These are phyloP conservation scores for Friedmanniomyces simplex DNA, from an alignment of 495 filamentous ascomycete genomes.

Conservation along the genomic window DNA sequence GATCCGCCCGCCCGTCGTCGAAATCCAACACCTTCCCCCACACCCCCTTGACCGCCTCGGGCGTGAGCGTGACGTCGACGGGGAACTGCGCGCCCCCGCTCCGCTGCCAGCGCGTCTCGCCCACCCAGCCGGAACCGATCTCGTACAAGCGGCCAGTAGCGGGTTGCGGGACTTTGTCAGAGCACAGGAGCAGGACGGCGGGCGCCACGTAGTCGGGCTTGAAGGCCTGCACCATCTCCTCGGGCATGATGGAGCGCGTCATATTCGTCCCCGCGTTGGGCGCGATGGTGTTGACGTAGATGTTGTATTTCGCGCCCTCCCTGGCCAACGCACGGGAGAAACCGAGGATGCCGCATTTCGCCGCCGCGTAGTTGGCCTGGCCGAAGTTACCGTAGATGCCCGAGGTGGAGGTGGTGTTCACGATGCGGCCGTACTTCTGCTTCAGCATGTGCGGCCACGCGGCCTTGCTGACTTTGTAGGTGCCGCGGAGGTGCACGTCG, in stretches of 20 bases:
- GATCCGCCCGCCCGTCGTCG: constrained; percentile 79
- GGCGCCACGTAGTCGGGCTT: constrained; percentile 99
- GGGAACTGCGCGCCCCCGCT: constrained; percentile 87
- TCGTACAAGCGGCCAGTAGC: constrained; percentile 89
- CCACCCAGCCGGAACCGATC: constrained; percentile 91
- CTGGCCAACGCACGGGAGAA: constrained; percentile 87
- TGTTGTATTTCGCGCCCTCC: constrained; percentile 96
- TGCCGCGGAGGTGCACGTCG: constrained; percentile 86
- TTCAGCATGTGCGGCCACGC: constrained; percentile 97
- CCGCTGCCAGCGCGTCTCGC: constrained; percentile 89
- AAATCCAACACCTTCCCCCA: constrained; percentile 80
- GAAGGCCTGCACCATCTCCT: constrained; percentile 97
- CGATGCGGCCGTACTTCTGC: constrained; percentile 94
- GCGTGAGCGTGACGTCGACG: constrained; percentile 72
- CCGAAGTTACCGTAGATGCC: constrained; percentile 99
- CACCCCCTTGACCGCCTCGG: constrained; percentile 68
- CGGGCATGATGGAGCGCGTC: constrained; percentile 89
- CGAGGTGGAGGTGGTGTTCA: constrained; percentile 93
- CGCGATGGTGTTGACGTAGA: constrained; percentile 95
- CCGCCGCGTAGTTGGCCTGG: constrained; percentile 94
- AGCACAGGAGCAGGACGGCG: constrained; percentile 75
- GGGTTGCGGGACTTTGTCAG: constrained; percentile 75
- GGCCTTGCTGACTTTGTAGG: constrained; percentile 94
- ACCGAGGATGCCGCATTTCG: constrained; percentile 91
- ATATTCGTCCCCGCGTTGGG: constrained; percentile 95